phyloP scores from a whole-genome alignment of 345 rosid species.

The Gossypium mustelinum region DNA sequence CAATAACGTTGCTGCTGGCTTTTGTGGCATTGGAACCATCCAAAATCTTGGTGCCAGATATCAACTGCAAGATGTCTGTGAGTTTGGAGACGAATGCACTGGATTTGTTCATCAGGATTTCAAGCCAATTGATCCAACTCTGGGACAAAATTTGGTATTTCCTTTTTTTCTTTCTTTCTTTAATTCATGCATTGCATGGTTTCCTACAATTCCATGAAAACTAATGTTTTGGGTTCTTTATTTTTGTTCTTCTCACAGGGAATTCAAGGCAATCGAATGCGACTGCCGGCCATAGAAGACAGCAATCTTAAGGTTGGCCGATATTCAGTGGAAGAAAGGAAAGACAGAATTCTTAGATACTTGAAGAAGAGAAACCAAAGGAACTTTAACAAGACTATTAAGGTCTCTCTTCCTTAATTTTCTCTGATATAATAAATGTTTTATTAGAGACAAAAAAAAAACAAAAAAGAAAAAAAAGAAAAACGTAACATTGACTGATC shows the following conservation, averaged over 20 bases:
- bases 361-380: slow-evolving; percentile 89
- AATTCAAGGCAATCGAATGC: slow-evolving; percentile 37
- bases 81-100: slow-evolving; percentile 46
- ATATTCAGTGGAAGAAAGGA: slow-evolving; percentile 78
- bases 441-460: neutral
- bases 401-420: slow-evolving; percentile 33
- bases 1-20: slow-evolving; percentile 17
- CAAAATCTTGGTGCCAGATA: slow-evolving; percentile 31
- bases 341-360: slow-evolving; percentile 74
- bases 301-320: slow-evolving; percentile 55
- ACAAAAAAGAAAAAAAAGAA: neutral
- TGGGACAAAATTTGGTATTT: slow-evolving; percentile 41
- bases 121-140: slow-evolving; percentile 37
- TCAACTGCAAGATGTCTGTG: slow-evolving; percentile 23
- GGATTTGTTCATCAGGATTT: slow-evolving; percentile 42
- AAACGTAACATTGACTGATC: neutral
- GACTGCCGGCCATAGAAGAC: slow-evolving; percentile 29
- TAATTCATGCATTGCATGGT: neutral
- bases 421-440: neutral
- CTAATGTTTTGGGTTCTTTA: neutral
- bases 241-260: slow-evolving; percentile 25
- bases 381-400: slow-evolving; percentile 90
- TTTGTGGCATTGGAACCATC: slow-evolving; percentile 21
- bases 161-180: neutral
- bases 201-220: neutral